Conservation (phyloP, 371 early-diverging fungal species). For the Apophysomyces trapeziformis region DNA sequence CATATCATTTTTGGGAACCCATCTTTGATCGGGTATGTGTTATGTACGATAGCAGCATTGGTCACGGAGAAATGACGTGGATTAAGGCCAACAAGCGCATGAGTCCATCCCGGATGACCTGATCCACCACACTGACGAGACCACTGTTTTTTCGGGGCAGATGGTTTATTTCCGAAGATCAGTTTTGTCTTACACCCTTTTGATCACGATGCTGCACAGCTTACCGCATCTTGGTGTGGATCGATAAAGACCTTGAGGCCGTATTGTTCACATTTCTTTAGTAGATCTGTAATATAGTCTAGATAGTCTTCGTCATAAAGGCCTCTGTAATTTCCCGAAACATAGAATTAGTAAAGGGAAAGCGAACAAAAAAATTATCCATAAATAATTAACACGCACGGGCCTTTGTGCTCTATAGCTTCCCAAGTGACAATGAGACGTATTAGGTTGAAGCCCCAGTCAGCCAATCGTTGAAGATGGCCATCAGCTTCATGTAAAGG, state of each 20-base stretch:
- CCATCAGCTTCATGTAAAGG: conserved; percentile 83
- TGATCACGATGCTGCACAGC: conserved; percentile 12
- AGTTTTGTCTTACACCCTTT: too few species aligned
- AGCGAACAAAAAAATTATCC: neutral
- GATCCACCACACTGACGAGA: conserved; percentile 80
- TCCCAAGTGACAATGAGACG: conserved; percentile 87
- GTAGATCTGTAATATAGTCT: conserved; percentile 70
- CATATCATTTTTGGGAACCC: conserved; percentile 83
- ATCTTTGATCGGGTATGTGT: conserved; percentile 60
- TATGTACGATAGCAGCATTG: conserved; percentile 79
- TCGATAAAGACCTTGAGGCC: conserved; percentile 83
- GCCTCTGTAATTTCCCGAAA: conserved; percentile 54
- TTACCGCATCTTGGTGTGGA: conserved; percentile 79
- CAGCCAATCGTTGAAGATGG: conserved; percentile 71
- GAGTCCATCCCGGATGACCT: conserved; percentile 90
- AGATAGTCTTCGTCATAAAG: conserved; percentile 85
- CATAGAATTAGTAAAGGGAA: neutral
- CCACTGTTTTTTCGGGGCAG: conserved; percentile 53
- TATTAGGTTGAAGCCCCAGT: conserved; percentile 83
- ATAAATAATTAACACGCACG: conserved; percentile 51
- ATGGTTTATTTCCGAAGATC: neutral
- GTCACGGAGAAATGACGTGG: conserved; percentile 63
- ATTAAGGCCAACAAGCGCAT: conserved; percentile 75
- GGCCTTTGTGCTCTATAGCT: conserved; percentile 80
- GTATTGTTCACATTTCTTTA: conserved; percentile 66